phyloP scores from a whole-genome alignment of 768 basidiomycete genomes.

The Dacryopinax spathularia region DNA sequence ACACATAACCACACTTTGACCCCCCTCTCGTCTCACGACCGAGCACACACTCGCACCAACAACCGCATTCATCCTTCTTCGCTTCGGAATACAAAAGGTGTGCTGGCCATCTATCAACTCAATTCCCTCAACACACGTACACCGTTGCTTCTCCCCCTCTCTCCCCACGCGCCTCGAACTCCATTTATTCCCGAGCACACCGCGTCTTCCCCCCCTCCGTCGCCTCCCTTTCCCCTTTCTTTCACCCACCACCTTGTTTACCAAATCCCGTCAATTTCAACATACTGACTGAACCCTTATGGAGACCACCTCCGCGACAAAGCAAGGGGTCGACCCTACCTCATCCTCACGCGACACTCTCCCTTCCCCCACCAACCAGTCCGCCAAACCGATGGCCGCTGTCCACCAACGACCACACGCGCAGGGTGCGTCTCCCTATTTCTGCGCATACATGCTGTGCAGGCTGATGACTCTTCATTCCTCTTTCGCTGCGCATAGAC shows the following conservation, averaged over 20 bases:
- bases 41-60: not conserved
- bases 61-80: not conserved
- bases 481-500: not conserved
- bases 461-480: not conserved
- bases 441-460: not conserved
- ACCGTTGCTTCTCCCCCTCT: not conserved
- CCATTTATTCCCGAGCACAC: not conserved
- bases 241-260: not conserved
- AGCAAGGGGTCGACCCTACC: not conserved
- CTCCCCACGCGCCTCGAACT: not conserved
- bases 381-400: not conserved
- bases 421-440: not conserved
- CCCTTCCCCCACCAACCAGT: not conserved
- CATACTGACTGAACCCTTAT: not conserved
- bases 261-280: not conserved
- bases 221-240: not conserved
- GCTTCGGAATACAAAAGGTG: not conserved
- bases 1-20: too few relatives aligned
- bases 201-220: not conserved
- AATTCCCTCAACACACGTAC: too few relatives aligned
- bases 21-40: too few relatives aligned
- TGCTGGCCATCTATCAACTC: not conserved
- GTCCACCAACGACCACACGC: not conserved
- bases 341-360: not conserved
- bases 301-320: not conserved